Evolutionary conservation across 306 rosid genomes (phyloP).

Genomic region (Lathyrus aphaca): DNA sequence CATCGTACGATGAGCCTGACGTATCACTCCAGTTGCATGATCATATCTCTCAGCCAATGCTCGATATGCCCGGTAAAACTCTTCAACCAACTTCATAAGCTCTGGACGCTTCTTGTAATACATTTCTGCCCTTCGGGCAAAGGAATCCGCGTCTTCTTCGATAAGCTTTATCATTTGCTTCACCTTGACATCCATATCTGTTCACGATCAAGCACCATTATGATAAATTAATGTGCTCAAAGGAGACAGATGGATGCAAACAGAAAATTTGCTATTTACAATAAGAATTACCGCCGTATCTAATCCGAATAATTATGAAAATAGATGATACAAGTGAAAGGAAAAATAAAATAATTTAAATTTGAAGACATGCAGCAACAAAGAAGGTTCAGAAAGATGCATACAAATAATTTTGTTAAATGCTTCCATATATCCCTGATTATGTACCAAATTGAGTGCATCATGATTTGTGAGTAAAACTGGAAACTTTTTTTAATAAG

Average conservation of each 20-base stretch:
- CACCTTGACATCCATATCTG: conserved; percentile 90
- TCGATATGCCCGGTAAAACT: conserved; percentile 94
- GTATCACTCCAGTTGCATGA: conserved; percentile 91
- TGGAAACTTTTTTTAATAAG: not conserved
- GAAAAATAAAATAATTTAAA: no score
- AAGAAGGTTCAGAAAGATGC: not conserved
- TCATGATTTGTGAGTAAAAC: not conserved
- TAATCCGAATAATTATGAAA: no score
- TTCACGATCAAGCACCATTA: conserved; percentile 17
- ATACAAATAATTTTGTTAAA: not conserved
- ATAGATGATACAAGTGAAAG: no score
- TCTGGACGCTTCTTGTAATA: conserved; percentile 96
- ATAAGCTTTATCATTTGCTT: conserved; percentile 95
- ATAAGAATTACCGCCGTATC: no score
- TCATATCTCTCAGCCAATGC: conserved; percentile 98
- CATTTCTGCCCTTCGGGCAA: conserved; percentile 99
- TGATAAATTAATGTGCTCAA: conserved; percentile 19
- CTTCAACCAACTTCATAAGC: conserved; percentile 97
- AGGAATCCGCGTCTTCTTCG: conserved; percentile 98
- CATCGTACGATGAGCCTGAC: conserved; percentile 97
- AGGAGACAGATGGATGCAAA: no score
- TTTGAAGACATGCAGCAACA: no score
- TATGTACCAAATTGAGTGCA: not conserved
- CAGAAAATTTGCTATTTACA: no score
- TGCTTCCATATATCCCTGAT: not conserved